A percentile compares a stretch with the other conserved stretches of the same genome.
These are phyloP conservation scores for Madurella fahalii DNA, from an alignment of 2,329 filamentous ascomycete genomes.

Conservation along the genomic window DNA sequence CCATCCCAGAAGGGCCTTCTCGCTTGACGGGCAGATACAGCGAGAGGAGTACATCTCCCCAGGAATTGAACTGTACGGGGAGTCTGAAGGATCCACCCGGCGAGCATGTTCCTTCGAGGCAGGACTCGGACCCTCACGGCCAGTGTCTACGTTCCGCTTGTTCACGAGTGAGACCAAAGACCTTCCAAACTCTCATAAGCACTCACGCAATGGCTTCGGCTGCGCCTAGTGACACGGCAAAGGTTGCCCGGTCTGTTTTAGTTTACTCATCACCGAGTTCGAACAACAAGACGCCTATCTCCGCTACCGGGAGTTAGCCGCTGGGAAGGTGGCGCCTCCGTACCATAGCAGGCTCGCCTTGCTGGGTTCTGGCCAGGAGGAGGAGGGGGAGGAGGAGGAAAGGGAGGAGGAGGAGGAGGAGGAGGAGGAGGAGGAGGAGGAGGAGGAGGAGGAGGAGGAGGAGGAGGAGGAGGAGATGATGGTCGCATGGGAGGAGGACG, in stretches of 20 bases:
- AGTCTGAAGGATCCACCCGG: background rate
- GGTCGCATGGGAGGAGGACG: constrained; percentile 44
- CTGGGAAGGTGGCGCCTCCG: constrained; percentile 31
- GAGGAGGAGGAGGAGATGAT: constrained; percentile 34
- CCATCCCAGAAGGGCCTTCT: background rate
- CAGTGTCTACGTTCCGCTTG: background rate
- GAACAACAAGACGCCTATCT: constrained; percentile 40
- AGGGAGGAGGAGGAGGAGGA: no score
- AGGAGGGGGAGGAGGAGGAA: constrained; percentile 27
- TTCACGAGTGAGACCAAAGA: background rate
- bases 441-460: no score
- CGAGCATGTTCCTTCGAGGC: background rate
- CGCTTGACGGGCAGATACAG: background rate
- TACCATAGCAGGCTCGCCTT: background rate
- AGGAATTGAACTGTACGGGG: background rate
- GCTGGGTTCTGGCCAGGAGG: constrained; percentile 5
- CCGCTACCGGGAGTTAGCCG: constrained; percentile 40
- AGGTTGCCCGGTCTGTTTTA: constrained; percentile 12
- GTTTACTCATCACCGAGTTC: constrained; percentile 23
- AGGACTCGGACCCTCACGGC: background rate
- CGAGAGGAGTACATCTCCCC: background rate
- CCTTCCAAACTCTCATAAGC: no score
- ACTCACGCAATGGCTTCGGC: no score
- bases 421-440: no score
- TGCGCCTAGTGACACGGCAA: no score